Conservation (phyloP, 1,284 basidiomycete genomes). For the Hymenochaete sp. region DNA sequence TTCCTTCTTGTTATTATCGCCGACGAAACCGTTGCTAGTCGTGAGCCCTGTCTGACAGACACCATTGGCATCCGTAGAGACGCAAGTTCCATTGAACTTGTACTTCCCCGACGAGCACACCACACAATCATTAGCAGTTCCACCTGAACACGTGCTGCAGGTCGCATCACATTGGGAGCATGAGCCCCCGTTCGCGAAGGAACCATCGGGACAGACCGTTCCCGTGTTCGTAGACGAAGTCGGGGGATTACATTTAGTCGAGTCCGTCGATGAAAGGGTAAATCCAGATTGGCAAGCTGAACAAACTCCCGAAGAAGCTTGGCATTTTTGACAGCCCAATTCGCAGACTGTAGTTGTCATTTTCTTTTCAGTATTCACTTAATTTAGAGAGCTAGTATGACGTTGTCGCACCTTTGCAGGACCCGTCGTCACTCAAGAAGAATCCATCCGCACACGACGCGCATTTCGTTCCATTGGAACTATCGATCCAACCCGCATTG, state of each 20-base stretch:
- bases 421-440: slow-evolving; percentile 58
- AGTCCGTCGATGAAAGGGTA: slow-evolving; percentile 56
- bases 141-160: slow-evolving; percentile 63
- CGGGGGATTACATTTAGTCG: slow-evolving; percentile 53
- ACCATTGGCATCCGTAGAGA: slow-evolving; percentile 53
- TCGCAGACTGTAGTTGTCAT: slow-evolving; percentile 43
- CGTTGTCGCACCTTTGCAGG: slow-evolving; percentile 53
- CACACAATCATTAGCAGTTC: slow-evolving; percentile 61
- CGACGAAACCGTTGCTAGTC: slow-evolving; percentile 46
- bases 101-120: slow-evolving; percentile 53
- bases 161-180: slow-evolving; percentile 55
- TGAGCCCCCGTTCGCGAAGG: slow-evolving; percentile 47
- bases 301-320: slow-evolving; percentile 57
- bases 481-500: slow-evolving; percentile 65
- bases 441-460: slow-evolving; percentile 65
- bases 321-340: slow-evolving; percentile 61
- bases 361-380: neutral
- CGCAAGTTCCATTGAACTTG: slow-evolving; percentile 54
- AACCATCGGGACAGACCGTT: slow-evolving; percentile 51
- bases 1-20: slow-evolving; percentile 70
- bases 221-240: slow-evolving; percentile 41
- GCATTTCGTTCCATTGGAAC: slow-evolving; percentile 62
- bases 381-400: neutral
- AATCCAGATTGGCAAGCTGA: slow-evolving; percentile 61
- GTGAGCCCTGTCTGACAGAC: slow-evolving; percentile 42